Percentiles rank a stretch among this genome's conserved stretches.
phyloP scores from a whole-genome alignment of 2,329 filamentous ascomycete genomes.

The Bipolaris zeicola region DNA sequence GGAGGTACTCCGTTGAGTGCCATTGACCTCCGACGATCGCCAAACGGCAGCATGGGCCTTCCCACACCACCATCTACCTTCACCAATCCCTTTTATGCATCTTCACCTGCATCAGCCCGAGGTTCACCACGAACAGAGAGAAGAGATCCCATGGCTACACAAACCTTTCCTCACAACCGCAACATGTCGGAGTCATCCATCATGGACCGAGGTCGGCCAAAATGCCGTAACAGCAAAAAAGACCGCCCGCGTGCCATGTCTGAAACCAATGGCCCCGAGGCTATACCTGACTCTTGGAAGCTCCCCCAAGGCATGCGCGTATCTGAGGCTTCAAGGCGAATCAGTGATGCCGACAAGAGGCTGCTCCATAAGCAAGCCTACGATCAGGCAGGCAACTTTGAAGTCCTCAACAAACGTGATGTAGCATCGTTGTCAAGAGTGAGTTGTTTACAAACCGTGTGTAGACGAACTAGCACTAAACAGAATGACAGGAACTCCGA shows the following conservation, averaged over 20 bases:
- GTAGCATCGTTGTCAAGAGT: slow-evolving; percentile 64
- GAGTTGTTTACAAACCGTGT: slow-evolving; percentile 26
- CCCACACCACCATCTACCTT: slow-evolving; percentile 41
- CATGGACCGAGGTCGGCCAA: slow-evolving; percentile 47
- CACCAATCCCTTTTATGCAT: slow-evolving; percentile 39
- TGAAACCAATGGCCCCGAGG: slow-evolving; percentile 37
- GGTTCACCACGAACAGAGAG: slow-evolving; percentile 41
- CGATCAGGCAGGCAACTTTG: slow-evolving; percentile 49
- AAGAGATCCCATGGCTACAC: slow-evolving; percentile 36
- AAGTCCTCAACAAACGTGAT: slow-evolving; percentile 48
- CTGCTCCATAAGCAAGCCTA: slow-evolving; percentile 47
- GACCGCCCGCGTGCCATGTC: slow-evolving; percentile 42
- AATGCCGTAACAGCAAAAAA: slow-evolving; percentile 40
- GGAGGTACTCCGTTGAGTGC: slow-evolving; percentile 35
- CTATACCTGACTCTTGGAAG: slow-evolving; percentile 42
- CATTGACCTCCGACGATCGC: slow-evolving; percentile 40
- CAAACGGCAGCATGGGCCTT: slow-evolving; percentile 34
- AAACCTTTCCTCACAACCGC: slow-evolving; percentile 33
- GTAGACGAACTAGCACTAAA: slow-evolving; percentile 27
- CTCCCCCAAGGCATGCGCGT: slow-evolving; percentile 47
- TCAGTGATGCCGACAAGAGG: slow-evolving; percentile 46
- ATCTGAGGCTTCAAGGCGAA: slow-evolving; percentile 40
- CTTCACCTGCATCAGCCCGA: slow-evolving; percentile 38
- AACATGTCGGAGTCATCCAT: slow-evolving; percentile 48
- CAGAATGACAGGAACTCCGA: slow-evolving; percentile 66